Evolutionary conservation across 1,139 yeast species (phyloP).

Genomic region (Saccharomyces hybrid): DNA sequence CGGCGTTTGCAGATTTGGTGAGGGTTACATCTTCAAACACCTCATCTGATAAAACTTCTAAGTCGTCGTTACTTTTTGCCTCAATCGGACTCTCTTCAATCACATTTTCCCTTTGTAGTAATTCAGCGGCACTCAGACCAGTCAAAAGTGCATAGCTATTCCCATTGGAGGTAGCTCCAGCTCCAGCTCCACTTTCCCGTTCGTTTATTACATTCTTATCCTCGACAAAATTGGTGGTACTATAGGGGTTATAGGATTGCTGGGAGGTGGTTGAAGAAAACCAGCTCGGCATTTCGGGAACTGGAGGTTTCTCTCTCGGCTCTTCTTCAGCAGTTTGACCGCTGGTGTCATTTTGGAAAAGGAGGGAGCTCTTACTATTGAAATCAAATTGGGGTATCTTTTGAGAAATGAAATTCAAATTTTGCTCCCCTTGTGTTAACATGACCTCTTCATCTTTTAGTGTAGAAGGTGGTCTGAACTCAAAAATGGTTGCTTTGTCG

Average conservation of each 20-base stretch:
- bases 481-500: not conserved
- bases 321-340: not conserved
- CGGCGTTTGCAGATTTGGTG: not conserved
- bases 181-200: not conserved
- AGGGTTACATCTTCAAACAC: constrained; percentile 1
- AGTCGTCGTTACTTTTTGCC: constrained; percentile 8
- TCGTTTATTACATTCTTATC: constrained; percentile 11
- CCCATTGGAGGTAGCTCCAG: not conserved
- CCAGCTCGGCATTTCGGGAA: constrained; percentile 14
- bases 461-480: not conserved
- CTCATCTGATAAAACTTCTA: constrained; percentile 4
- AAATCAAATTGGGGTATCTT: constrained; percentile 17
- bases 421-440: constrained; percentile 20
- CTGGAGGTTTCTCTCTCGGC: not conserved
- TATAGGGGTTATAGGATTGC: constrained; percentile 13
- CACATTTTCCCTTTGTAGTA: not conserved
- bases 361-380: constrained; percentile 14
- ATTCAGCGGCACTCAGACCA: not conserved
- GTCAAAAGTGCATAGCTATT: not conserved
- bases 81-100: not conserved
- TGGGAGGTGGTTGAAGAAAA: constrained; percentile 10
- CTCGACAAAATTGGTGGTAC: constrained; percentile 15
- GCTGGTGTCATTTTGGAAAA: constrained; percentile 4
- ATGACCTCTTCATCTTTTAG: not conserved
- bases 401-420: constrained; percentile 15